phyloP scores from a whole-genome alignment of 306 rosid genomes.

The Mimosa pudica region DNA sequence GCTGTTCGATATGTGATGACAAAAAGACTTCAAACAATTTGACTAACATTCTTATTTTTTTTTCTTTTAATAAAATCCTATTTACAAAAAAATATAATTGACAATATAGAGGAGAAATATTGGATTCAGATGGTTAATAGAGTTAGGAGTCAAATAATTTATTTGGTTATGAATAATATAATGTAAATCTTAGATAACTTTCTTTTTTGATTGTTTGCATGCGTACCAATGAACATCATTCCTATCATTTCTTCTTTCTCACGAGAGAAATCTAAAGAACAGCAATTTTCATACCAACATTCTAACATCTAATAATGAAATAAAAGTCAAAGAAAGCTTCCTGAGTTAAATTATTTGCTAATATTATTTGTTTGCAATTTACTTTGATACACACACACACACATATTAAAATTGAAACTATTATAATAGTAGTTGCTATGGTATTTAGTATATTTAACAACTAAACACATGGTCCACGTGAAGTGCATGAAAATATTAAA shows the following conservation, averaged over 20 bases:
- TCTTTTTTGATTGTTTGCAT: not conserved
- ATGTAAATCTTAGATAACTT: not conserved
- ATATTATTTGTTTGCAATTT: not conserved
- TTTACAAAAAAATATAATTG: not conserved
- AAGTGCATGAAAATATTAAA: not conserved
- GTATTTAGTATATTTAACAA: not conserved
- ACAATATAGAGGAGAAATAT: not conserved
- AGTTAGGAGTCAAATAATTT: constrained; percentile 3
- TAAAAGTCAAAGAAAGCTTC: not conserved
- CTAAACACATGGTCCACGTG: not conserved
- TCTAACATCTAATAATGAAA: not conserved
- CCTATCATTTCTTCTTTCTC: not conserved
- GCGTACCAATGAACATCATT: not conserved
- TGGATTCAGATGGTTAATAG: not conserved
- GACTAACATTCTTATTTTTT: not conserved
- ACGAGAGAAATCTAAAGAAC: not conserved
- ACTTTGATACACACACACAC: too few relatives aligned
- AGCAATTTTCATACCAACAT: not conserved
- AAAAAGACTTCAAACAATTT: not conserved
- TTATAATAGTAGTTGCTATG: not conserved
- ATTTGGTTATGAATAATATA: not conserved
- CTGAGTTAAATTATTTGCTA: not conserved
- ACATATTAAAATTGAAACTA: not conserved
- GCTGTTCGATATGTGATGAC: not conserved
- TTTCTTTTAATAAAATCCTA: not conserved